Conservation (phyloP, 1,139 yeast species). For the Protomyces arabidopsidicola region DNA sequence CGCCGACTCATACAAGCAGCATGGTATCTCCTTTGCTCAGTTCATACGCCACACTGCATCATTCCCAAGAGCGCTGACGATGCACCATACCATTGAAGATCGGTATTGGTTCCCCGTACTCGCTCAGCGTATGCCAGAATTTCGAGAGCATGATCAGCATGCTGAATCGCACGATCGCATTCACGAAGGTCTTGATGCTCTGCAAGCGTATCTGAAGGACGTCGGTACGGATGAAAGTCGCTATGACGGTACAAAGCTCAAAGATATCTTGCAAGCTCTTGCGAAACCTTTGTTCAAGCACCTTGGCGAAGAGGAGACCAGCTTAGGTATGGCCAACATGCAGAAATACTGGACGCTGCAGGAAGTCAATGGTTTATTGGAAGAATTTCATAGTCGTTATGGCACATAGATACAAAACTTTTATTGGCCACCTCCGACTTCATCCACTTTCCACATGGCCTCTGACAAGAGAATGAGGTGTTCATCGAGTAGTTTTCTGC, state of each 20-base stretch:
- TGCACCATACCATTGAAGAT: constrained; percentile 17
- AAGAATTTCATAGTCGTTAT: background rate
- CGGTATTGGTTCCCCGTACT: constrained; percentile 10
- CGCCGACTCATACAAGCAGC: background rate
- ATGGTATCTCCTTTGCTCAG: background rate
- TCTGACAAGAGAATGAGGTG: constrained; percentile 4
- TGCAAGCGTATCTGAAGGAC: background rate
- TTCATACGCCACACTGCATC: background rate
- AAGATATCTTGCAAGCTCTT: constrained; percentile 1
- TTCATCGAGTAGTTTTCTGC: constrained; percentile 9
- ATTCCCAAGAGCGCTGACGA: background rate
- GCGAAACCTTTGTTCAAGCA: constrained; percentile 4
- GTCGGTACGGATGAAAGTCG: background rate
- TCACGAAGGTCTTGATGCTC: constrained; percentile 14
- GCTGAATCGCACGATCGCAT: background rate
- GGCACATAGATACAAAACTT: background rate
- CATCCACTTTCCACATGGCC: background rate
- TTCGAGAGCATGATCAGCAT: background rate
- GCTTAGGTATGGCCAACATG: constrained; percentile 6
- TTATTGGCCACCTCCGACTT: background rate
- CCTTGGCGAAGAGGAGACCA: constrained; percentile 11
- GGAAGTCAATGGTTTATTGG: constrained; percentile 10
- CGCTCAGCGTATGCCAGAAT: constrained; percentile 16
- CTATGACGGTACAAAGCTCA: background rate
- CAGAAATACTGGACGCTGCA: constrained; percentile 20